A percentile compares a stretch with the other conserved stretches of the same genome.
Conservation (phyloP, 768 basidiomycete species). For the Psilocybe subaeruginosa region DNA sequence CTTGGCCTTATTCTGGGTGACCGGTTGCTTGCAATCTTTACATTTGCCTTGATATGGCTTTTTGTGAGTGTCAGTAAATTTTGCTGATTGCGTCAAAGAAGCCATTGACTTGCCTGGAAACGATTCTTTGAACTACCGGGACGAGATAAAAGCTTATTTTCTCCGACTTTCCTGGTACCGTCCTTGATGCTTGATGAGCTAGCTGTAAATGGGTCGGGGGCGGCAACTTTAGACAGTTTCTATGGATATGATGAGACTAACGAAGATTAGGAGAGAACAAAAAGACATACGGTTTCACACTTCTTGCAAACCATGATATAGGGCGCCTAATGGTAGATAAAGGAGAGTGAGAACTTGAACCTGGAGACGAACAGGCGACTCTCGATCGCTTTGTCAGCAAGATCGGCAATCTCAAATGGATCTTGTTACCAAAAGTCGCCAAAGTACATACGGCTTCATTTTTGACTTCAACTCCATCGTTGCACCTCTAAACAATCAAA, state of each 20-base stretch:
- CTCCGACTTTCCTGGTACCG: conserved; percentile 78
- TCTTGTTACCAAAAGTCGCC: conserved; percentile 16
- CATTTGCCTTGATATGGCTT: conserved; percentile 88
- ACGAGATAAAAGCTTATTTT: conserved; percentile 79
- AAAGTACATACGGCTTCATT: conserved; percentile 20
- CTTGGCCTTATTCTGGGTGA: conserved; percentile 86
- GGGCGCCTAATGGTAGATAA: conserved; percentile 28
- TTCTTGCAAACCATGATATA: conserved; percentile 83
- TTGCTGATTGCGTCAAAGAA: conserved; percentile 25
- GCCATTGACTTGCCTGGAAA: conserved; percentile 59
- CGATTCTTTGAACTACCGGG: conserved; percentile 77
- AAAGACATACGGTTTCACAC: conserved; percentile 69
- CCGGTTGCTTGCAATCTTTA: conserved; percentile 84
- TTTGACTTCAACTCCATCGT: conserved; percentile 29
- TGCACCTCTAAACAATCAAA: conserved; percentile 38
- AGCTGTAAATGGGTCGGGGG: conserved; percentile 84
- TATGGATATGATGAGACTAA: conserved; percentile 37
- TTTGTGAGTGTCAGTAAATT: conserved; percentile 24
- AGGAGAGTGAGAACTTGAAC: conserved; percentile 15
- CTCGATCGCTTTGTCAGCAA: conserved; percentile 38
- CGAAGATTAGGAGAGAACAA: conserved; percentile 18
- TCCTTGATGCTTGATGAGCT: conserved; percentile 77
- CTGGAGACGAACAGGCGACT: conserved; percentile 18
- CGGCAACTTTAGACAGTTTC: conserved; percentile 92
- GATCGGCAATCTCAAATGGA: conserved; percentile 28